These are phyloP conservation scores for Parmales sp. DNA, from an alignment of 108 stramenopile species.

Conservation along the genomic window DNA sequence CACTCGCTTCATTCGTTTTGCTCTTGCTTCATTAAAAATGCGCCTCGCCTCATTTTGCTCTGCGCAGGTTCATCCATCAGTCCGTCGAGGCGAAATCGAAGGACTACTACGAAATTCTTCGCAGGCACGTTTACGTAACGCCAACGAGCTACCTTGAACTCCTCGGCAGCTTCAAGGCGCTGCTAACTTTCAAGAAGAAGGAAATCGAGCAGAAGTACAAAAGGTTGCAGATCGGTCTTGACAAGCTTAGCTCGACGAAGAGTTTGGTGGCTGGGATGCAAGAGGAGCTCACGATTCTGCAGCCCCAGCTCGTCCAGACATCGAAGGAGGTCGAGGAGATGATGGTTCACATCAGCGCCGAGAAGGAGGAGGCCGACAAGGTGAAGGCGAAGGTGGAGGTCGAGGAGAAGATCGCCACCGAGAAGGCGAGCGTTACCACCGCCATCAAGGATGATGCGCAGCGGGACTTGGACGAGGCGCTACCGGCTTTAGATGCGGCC, in stretches of 20 bases:
- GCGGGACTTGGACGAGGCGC: constrained; percentile 43
- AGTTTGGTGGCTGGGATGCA: constrained; percentile 39
- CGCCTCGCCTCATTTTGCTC: too few relatives aligned
- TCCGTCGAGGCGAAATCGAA: constrained; percentile 30
- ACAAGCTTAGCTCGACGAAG: constrained; percentile 49
- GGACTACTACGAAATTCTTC: constrained; percentile 36
- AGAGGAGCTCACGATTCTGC: constrained; percentile 36
- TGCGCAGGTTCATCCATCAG: constrained; percentile 36
- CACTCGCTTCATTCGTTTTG: too few relatives aligned
- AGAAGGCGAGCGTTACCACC: constrained; percentile 39
- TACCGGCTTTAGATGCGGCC: constrained; percentile 43
- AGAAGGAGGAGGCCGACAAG: constrained; percentile 35
- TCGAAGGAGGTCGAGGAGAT: constrained; percentile 35
- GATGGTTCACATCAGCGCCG: constrained; percentile 28
- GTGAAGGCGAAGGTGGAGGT: constrained; percentile 29
- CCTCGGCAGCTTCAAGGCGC: constrained; percentile 34
- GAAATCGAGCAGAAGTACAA: constrained; percentile 37
- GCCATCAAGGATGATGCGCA: constrained; percentile 51
- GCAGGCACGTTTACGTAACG: constrained; percentile 49
- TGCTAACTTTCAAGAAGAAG: constrained; percentile 31
- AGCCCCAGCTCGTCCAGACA: constrained; percentile 40
- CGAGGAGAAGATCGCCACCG: constrained; percentile 39
- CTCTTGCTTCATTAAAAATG: too few relatives aligned
- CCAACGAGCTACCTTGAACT: constrained; percentile 51
- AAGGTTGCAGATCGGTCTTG: constrained; percentile 46